These are phyloP conservation scores for Hyaloscypha finlandica DNA, from an alignment of 495 filamentous ascomycete genomes.

Conservation along the genomic window DNA sequence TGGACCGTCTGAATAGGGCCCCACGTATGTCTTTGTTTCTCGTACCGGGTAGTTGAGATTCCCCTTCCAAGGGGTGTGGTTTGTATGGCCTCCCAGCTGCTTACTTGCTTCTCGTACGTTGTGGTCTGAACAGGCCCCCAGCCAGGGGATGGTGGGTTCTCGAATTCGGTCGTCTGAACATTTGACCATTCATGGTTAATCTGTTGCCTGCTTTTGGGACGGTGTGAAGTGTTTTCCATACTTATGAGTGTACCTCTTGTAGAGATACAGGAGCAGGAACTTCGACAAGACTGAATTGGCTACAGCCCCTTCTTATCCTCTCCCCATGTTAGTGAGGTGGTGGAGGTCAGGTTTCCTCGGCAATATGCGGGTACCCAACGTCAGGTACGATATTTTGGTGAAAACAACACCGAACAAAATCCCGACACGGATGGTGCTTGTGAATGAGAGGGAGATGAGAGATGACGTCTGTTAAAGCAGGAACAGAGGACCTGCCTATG, in stretches of 20 bases:
- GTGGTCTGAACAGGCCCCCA: conserved; percentile 17
- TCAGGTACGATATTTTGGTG: conserved; percentile 9
- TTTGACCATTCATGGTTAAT: conserved; percentile 24
- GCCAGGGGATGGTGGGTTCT: conserved; percentile 9
- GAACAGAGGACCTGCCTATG: conserved; percentile 24
- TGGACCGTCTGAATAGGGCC: neutral
- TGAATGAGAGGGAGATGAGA: neutral
- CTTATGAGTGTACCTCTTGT: conserved; percentile 24
- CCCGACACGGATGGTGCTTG: conserved; percentile 19
- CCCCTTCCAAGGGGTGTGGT: conserved; percentile 10
- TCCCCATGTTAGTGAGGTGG: conserved; percentile 23
- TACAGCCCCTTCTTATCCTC: conserved; percentile 29
- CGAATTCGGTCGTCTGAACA: conserved; percentile 24
- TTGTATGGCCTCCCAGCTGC: conserved; percentile 4
- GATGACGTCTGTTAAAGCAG: conserved; percentile 4
- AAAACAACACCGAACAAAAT: conserved; percentile 16
- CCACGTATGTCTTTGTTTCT: neutral
- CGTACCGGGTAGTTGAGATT: conserved; percentile 7
- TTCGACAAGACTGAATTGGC: conserved; percentile 16
- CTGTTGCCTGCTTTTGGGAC: conserved; percentile 24
- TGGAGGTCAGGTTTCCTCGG: conserved; percentile 19
- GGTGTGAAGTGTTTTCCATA: conserved; percentile 32
- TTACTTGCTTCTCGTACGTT: neutral
- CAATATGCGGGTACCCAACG: conserved; percentile 29
- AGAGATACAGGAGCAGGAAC: conserved; percentile 16